Evolutionary conservation across 495 filamentous ascomycete species (phyloP), one percentile per base, ranked within the genome.

Genomic region (Hypoxylon crocopeplum): DNA sequence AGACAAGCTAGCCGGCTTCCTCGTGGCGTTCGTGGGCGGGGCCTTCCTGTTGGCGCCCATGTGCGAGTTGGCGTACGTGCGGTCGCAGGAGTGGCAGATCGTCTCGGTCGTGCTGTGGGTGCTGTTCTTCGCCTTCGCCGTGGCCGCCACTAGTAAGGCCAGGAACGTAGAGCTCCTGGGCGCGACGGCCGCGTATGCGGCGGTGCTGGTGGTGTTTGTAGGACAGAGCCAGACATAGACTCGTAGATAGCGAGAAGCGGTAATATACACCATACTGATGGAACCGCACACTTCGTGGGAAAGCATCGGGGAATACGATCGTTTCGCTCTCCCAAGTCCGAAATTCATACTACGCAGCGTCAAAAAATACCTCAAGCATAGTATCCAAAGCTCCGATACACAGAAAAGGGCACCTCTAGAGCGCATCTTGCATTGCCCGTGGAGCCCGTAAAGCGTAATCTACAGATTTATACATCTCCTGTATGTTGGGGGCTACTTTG

Each of bases 401-500:
- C n/a, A n/a, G n/a, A n/a, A n/a, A n/a, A 44, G 52, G 16, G 34
- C 41, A 29, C 37, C 22, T 36, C 48, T 44, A 15, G 34, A 40
- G 33, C 41, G 24, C 41, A 24, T 39, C 24, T 40, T 19, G 47
- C 33, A 51, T 59, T 51, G 33, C 24, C 40, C 45, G 25, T 50
- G 17, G 10, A 39, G 36, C 48, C 37, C 42, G 10, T 30, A 33
- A 39, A 38, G 33, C 61, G 32, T 59, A 64, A 47, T 64, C 54
- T 59, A 64, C 55, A 56, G 37, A 46, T 64, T 50, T 64, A 51
- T 59, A 64, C 61, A 59, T 40, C 49, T 53, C 54, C 48, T 55
- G 46, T 55, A 55, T 44, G 30, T 36, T 49, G 54, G 44, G 45
- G 34, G n/a, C 59, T 4, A 54, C 32, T 59, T 64, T 64, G 61